A percentile compares a stretch with the other conserved stretches of the same genome.
phyloP scores from a whole-genome alignment of 305 asterid species.

The Solanum hybrid region DNA sequence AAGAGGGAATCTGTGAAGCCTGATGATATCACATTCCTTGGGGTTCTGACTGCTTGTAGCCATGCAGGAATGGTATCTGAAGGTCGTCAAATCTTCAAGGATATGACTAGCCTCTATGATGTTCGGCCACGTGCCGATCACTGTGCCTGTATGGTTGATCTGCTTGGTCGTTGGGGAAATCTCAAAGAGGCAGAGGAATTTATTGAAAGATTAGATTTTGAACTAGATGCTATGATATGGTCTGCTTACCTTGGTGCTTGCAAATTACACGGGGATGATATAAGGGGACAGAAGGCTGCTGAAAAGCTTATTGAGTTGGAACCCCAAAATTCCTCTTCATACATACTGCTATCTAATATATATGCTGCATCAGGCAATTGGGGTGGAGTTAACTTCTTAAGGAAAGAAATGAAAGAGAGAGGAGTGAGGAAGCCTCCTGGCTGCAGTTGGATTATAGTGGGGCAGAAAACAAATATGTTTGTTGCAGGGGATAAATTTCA shows the following conservation, averaged over 20 bases:
- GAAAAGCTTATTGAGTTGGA: slow-evolving; percentile 67
- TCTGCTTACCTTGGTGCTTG: slow-evolving; percentile 66
- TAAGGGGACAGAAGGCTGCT: slow-evolving; percentile 62
- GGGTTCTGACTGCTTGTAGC: slow-evolving; percentile 80
- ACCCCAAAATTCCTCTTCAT: slow-evolving; percentile 58
- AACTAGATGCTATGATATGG: slow-evolving; percentile 78
- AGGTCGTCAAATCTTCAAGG: slow-evolving; percentile 52
- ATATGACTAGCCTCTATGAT: slow-evolving; percentile 39
- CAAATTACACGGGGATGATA: slow-evolving; percentile 72
- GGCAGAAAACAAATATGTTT: slow-evolving; percentile 15
- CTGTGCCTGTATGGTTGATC: slow-evolving; percentile 83
- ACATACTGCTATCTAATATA: slow-evolving; percentile 68
- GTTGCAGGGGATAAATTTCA: slow-evolving; percentile 33
- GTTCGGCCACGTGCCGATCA: slow-evolving; percentile 62
- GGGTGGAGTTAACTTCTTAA: slow-evolving; percentile 52
- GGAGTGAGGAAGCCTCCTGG: slow-evolving; percentile 59
- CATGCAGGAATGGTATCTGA: slow-evolving; percentile 72
- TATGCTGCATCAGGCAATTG: slow-evolving; percentile 82
- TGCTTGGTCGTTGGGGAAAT: slow-evolving; percentile 80
- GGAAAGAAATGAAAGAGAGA: slow-evolving; percentile 56
- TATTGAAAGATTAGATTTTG: slow-evolving; percentile 38
- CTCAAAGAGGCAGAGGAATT: slow-evolving; percentile 70
- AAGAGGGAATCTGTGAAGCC: slow-evolving; percentile 36
- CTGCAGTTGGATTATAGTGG: slow-evolving; percentile 41
- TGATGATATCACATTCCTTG: slow-evolving; percentile 81